Conservation (phyloP, 73 alveolate genomes). For the Paramecium biaurelia region DNA sequence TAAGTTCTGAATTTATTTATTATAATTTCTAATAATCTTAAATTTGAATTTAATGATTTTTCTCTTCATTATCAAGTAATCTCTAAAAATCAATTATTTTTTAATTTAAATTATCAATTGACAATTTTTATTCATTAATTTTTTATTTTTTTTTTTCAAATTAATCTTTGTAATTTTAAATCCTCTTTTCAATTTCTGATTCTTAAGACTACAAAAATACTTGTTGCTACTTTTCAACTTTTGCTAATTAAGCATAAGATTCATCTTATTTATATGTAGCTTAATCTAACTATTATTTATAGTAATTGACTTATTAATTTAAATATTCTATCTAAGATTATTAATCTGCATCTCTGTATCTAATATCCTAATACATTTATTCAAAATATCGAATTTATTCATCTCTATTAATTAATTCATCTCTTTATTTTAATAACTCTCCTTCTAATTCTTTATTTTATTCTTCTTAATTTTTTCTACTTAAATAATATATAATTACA, state of each 20-base stretch:
- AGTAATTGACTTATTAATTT: not conserved
- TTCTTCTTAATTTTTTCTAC: constrained; percentile 35
- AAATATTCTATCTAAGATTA: not conserved
- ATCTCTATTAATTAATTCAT: constrained; percentile 37
- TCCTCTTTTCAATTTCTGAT: not conserved
- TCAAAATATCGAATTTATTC: constrained; percentile 45
- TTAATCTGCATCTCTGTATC: constrained; percentile 46
- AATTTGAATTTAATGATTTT: not conserved
- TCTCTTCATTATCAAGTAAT: constrained; percentile 17
- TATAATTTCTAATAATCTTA: not conserved
- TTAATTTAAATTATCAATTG: not conserved
- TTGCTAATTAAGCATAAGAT: not conserved
- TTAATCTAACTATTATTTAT: not conserved
- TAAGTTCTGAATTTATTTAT: not conserved
- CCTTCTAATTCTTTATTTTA: not conserved
- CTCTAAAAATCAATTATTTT: not conserved
- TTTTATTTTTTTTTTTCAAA: constrained; percentile 31
- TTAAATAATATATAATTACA: not conserved
- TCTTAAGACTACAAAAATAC: not conserved
- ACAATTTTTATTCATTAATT: not conserved
- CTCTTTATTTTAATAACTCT: not conserved
- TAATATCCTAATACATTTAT: constrained; percentile 14
- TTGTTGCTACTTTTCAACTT: not conserved
- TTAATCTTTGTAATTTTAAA: not conserved
- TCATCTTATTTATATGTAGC: not conserved